Evolutionary conservation across 2,329 filamentous ascomycete species (phyloP), one percentile per base, ranked within the genome.

Genomic region (Ophiosphaerella korrae): DNA sequence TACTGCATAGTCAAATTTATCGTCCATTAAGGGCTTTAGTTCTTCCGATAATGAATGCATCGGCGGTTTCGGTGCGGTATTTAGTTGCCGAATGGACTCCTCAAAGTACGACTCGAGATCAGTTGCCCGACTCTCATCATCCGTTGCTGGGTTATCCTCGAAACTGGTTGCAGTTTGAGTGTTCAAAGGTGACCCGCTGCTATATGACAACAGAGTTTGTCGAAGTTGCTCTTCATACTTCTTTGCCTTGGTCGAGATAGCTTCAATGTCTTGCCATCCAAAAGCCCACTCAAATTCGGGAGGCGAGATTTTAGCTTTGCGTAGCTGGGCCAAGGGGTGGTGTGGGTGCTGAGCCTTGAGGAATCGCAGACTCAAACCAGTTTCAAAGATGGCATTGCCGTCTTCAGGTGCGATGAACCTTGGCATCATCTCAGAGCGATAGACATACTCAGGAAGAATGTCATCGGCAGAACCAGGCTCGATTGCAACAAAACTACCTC

Each of bases 341-440:
- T 85, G 78, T 5, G 89, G 82, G 66, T 94, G 88, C 59, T 88
- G 85, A 18, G 78, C 76, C 60, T 85, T 83, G 41, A 96, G 78
- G 46, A 94, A 85, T 7, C 88, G 84, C 41, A 96, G 74, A 67
- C 88, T 93, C 62, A 83, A 84, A 3, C 90, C 91, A 3, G 87
- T 88, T 67, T 95, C 90, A 57, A 93, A 92, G n/a, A 94, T 84
- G 5, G 80, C 77, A 43, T 83, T 80, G 3, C 85, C 86, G 58
- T 92, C 82, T 50, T 94, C 89, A 5, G 77, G 70, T 0, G 86
- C 82, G 38, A 95, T 79, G 59, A 94, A 94, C 2, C 80, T 77
- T 0, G 90, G 90, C 74, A 94, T 85, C 55, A 83, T 83, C 24
- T 82, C 77, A 18, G 79, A 77, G 52, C 88, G 84, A 29, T 92